Conservation (phyloP, 306 rosid species). For the Pterocarpus macrocarpus region DNA sequence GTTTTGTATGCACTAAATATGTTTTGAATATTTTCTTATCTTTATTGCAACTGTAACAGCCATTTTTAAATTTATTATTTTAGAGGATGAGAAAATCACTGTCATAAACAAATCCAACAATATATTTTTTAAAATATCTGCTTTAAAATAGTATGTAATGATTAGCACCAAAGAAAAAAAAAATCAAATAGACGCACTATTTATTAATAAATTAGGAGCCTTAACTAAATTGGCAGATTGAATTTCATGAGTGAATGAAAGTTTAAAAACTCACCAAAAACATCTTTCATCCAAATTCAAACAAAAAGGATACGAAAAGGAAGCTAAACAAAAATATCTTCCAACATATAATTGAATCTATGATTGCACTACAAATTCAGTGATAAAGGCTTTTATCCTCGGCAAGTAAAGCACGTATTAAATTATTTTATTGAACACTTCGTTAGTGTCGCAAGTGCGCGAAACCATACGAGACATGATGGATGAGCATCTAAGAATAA, state of each 20-base stretch:
- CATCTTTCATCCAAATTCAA: too few species aligned
- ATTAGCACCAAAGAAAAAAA: too few species aligned
- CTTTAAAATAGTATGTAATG: too few species aligned
- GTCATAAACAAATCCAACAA: background rate
- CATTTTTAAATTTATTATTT: background rate
- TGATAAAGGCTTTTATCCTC: too few species aligned
- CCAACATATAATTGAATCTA: background rate
- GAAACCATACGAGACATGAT: slow-evolving; percentile 1
- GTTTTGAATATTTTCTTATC: background rate
- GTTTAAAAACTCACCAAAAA: too few species aligned
- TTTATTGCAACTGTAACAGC: background rate
- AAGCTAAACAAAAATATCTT: background rate
- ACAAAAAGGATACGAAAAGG: too few species aligned
- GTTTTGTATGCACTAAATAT: too few species aligned
- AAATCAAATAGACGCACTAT: too few species aligned
- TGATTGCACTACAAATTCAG: too few species aligned
- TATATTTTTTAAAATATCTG: background rate
- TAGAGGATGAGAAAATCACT: background rate
- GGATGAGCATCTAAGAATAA: slow-evolving; percentile 3
- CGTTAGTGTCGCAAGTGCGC: background rate
- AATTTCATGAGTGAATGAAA: too few species aligned
- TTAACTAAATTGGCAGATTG: too few species aligned
- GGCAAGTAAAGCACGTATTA: background rate
- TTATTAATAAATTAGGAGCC: too few species aligned
- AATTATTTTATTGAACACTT: background rate